Percentiles rank a stretch among this genome's conserved stretches.
Evolutionary conservation across 805 yeast genomes (phyloP).

Genomic region (Candida michaelii): DNA sequence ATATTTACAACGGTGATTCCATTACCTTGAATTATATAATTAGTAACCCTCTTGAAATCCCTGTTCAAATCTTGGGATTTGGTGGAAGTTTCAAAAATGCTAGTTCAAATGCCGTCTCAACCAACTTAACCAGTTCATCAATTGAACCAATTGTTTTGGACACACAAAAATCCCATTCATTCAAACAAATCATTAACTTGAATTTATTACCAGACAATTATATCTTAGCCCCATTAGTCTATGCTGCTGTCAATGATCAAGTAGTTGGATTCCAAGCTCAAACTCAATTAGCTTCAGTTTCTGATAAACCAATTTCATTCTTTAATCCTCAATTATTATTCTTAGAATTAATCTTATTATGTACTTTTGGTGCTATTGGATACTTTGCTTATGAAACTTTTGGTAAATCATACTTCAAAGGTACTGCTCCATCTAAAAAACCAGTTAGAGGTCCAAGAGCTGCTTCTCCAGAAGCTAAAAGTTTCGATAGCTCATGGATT

Average conservation of each 20-base stretch:
- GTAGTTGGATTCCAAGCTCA: constrained; percentile 56
- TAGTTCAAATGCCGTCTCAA: constrained; percentile 46
- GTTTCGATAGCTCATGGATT: constrained; percentile 53
- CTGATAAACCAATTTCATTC: constrained; percentile 65
- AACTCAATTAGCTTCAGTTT: constrained; percentile 56
- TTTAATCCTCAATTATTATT: constrained; percentile 72
- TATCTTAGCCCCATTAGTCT: constrained; percentile 59
- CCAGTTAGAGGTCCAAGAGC: constrained; percentile 16
- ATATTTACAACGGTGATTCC: constrained; percentile 50
- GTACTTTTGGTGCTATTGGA: constrained; percentile 48
- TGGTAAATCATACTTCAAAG: constrained; percentile 42
- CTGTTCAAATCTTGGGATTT: constrained; percentile 58
- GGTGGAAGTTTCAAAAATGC: constrained; percentile 66
- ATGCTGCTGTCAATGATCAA: constrained; percentile 48
- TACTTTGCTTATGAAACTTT: constrained; percentile 47
- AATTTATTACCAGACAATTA: constrained; percentile 58
- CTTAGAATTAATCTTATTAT: constrained; percentile 54
- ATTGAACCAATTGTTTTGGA: constrained; percentile 59
- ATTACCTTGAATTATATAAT: constrained; percentile 52
- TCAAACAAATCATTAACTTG: constrained; percentile 61
- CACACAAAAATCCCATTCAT: constrained; percentile 47
- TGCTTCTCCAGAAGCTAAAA: constrained; percentile 20
- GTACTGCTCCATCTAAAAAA: constrained; percentile 33
- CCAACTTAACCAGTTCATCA: constrained; percentile 64
- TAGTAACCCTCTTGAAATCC: constrained; percentile 31